These are phyloP conservation scores for Prinsepia uniflora DNA, from an alignment of 306 rosid genomes.

Conservation along the genomic window DNA sequence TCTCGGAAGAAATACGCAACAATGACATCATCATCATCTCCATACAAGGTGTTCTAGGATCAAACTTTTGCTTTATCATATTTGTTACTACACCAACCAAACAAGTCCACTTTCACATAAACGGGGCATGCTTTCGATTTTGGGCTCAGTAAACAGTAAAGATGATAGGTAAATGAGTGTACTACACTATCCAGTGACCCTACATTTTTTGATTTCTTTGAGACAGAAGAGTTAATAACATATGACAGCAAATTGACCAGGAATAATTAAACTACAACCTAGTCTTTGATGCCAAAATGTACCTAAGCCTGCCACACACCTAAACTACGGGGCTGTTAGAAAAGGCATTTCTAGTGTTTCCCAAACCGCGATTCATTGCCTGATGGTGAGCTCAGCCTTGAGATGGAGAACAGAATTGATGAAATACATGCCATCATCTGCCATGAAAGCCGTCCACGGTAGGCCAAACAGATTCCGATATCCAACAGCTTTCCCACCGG, in stretches of 20 bases:
- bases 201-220: slow-evolving; percentile 8
- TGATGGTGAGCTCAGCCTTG: slow-evolving; percentile 41
- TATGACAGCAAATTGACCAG: not conserved
- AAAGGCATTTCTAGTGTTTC: not conserved
- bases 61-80: too few relatives aligned
- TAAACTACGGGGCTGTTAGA: not conserved
- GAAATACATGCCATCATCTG: slow-evolving; percentile 38
- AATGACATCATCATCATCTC: too few relatives aligned
- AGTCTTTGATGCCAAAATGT: slow-evolving; percentile 7
- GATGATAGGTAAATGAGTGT: not conserved
- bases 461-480: slow-evolving; percentile 33
- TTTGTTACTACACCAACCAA: too few relatives aligned
- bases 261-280: not conserved
- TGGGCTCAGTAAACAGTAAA: too few relatives aligned
- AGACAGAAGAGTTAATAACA: not conserved
- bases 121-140: too few relatives aligned
- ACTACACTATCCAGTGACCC: not conserved
- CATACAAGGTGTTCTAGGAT: too few relatives aligned
- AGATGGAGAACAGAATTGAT: slow-evolving; percentile 41
- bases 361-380: slow-evolving; percentile 25
- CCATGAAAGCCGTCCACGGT: slow-evolving; percentile 38
- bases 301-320: slow-evolving; percentile 10
- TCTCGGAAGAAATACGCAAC: too few relatives aligned
- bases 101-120: too few relatives aligned
- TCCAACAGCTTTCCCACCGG: slow-evolving; percentile 48